Evolutionary conservation across 257 asterid species (phyloP).

Genomic region (Capsicum rhomboideum): DNA sequence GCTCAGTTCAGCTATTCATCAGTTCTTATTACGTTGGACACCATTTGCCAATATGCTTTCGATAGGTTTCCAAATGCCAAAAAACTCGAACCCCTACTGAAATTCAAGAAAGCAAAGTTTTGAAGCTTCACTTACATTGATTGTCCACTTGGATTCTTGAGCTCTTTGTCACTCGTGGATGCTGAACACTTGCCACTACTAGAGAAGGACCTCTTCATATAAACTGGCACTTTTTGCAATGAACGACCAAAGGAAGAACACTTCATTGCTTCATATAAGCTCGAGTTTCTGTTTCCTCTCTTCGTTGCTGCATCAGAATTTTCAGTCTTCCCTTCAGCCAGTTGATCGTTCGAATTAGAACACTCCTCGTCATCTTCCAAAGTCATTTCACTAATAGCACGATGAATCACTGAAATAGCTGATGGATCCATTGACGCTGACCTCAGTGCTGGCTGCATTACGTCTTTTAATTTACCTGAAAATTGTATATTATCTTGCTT

Average conservation of each 20-base stretch:
- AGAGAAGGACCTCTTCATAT: conserved; percentile 55
- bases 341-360: conserved; percentile 6
- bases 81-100: neutral
- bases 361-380: conserved; percentile 25
- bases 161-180: no score
- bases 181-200: conserved; percentile 30
- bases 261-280: conserved; percentile 31
- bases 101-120: neutral
- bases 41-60: neutral
- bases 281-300: conserved; percentile 12
- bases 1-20: neutral
- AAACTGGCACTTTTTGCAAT: conserved; percentile 32
- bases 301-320: neutral
- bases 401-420: conserved; percentile 13
- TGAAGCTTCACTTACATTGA: neutral
- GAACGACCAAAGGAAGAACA: conserved; percentile 36
- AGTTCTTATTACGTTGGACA: neutral
- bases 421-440: conserved; percentile 51
- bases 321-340: conserved; percentile 5
- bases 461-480: conserved; percentile 15
- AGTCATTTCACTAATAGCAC: neutral
- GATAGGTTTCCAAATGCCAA: neutral
- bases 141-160: no score
- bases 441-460: conserved; percentile 33
- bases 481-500: neutral